Evolutionary conservation across 2,329 filamentous ascomycete genomes (phyloP).

Genomic region (Claviceps humidiphila): DNA sequence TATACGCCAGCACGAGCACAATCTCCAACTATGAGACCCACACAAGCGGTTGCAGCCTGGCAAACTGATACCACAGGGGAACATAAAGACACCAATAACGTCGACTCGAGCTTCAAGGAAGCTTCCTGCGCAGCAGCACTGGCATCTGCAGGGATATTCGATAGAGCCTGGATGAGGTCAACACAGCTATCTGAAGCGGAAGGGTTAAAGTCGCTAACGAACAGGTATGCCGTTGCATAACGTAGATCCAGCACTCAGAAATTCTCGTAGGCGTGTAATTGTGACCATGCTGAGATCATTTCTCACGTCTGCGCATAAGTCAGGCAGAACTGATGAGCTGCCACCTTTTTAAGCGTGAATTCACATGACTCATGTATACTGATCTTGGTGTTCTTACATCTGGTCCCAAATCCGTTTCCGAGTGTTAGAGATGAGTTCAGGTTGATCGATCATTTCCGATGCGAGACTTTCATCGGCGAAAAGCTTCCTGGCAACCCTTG

Average conservation of each 20-base stretch:
- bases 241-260: constrained; percentile 40
- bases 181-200: not conserved
- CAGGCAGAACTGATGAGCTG: constrained; percentile 26
- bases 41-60: constrained; percentile 48
- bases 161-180: constrained; percentile 33
- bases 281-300: constrained; percentile 29
- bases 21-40: constrained; percentile 50
- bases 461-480: constrained; percentile 22
- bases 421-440: constrained; percentile 15
- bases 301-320: constrained; percentile 35
- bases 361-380: not conserved
- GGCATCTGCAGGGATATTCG: constrained; percentile 39
- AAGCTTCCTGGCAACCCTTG: constrained; percentile 33
- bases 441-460: constrained; percentile 13
- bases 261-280: constrained; percentile 38
- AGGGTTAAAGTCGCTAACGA: constrained; percentile 9
- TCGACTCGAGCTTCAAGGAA: constrained; percentile 45
- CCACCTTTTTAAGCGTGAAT: not conserved
- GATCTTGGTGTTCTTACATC: constrained; percentile 27
- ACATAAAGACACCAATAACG: constrained; percentile 50
- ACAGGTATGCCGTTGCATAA: constrained; percentile 39
- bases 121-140: constrained; percentile 36
- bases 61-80: constrained; percentile 53
- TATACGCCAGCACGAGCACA: constrained; percentile 37
- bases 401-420: constrained; percentile 37